Evolutionary conservation across 306 rosid genomes (phyloP).

Genomic region (Inga oerstediana): DNA sequence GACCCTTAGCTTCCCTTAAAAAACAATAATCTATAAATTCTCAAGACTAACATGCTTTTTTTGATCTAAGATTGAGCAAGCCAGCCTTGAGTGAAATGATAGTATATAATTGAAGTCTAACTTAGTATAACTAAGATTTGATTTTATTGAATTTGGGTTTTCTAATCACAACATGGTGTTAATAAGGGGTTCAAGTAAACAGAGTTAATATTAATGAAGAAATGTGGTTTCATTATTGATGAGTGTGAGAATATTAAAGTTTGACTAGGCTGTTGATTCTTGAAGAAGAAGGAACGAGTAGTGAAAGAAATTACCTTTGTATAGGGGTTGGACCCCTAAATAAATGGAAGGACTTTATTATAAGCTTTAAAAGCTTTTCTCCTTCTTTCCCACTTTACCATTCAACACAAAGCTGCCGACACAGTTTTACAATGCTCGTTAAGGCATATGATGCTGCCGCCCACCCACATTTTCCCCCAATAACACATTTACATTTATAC

Average conservation of each 20-base stretch:
- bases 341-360: background rate
- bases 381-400: background rate
- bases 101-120: background rate
- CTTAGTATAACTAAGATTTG: background rate
- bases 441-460: conserved; percentile 12
- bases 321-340: background rate
- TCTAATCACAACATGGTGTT: background rate
- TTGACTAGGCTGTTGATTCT: background rate
- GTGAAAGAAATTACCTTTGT: background rate
- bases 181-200: background rate
- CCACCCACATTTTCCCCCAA: background rate
- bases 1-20: background rate
- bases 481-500: background rate
- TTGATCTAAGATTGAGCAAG: background rate
- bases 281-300: background rate
- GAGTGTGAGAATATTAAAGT: background rate
- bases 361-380: background rate
- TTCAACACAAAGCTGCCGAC: conserved; percentile 2
- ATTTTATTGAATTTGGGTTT: too few relatives aligned
- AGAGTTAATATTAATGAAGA: background rate
- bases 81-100: background rate
- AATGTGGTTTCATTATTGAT: background rate
- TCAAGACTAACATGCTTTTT: background rate
- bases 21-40: background rate
- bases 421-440: background rate